A percentile compares a stretch with the other conserved stretches of the same genome.
phyloP scores from a whole-genome alignment of 306 rosid genomes.

The Citrullus amarus region DNA sequence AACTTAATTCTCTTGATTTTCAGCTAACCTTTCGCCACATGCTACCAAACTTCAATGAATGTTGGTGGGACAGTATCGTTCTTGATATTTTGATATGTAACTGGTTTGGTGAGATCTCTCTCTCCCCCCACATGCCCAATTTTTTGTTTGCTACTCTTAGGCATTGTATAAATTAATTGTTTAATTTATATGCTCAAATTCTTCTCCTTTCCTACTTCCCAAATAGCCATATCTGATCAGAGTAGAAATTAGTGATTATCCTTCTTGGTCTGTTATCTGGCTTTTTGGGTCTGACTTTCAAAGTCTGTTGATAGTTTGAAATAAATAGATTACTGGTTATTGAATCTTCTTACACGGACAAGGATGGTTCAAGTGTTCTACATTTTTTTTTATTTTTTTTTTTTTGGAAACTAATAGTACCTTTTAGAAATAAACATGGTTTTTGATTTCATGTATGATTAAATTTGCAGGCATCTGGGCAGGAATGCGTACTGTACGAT shows the following conservation, averaged over 20 bases:
- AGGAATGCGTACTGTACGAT: constrained; percentile 93
- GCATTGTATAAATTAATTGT: not conserved
- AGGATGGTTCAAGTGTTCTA: not conserved
- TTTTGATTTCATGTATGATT: not conserved
- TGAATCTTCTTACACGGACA: not conserved
- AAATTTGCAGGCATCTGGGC: constrained; percentile 89
- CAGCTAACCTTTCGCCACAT: constrained; percentile 97
- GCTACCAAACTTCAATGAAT: constrained; percentile 96
- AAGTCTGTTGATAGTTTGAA: not conserved
- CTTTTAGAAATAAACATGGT: not conserved
- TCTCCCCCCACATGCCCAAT: not conserved
- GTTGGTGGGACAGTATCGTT: constrained; percentile 99
- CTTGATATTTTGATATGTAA: constrained; percentile 94
- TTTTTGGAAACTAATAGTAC: not conserved
- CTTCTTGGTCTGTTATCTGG: not conserved
- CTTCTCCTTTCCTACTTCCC: not conserved
- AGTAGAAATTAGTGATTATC: not conserved
- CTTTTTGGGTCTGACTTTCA: not conserved
- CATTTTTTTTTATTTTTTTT: not conserved
- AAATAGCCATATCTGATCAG: not conserved
- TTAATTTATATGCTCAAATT: not conserved
- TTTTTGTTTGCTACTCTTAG: not conserved
- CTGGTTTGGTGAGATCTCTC: constrained; percentile 80
- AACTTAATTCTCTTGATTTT: constrained; percentile 13
- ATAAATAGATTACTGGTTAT: not conserved